These are phyloP conservation scores for Stylosanthes scabra DNA, from an alignment of 331 rosid genomes.

Conservation along the genomic window DNA sequence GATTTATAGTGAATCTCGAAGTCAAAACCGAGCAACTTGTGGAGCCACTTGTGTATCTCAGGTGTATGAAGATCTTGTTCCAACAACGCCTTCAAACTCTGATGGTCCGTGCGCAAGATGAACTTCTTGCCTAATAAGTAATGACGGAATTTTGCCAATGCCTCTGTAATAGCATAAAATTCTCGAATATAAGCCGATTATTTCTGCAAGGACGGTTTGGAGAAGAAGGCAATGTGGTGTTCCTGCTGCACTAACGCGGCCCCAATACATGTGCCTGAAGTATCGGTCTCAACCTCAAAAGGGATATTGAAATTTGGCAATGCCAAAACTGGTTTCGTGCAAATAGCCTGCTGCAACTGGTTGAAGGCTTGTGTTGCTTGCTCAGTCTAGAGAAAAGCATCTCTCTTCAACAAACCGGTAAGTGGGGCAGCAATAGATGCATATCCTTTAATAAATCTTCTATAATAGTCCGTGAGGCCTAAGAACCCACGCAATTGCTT, in stretches of 20 bases:
- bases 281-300: not conserved
- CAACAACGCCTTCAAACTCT: not conserved
- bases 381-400: too few relatives aligned
- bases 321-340: not conserved
- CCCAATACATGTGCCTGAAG: not conserved
- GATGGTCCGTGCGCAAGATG: not conserved
- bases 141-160: not conserved
- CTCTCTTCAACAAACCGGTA: too few relatives aligned
- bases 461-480: too few relatives aligned
- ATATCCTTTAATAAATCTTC: too few relatives aligned
- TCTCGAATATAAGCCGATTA: not conserved
- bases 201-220: not conserved
- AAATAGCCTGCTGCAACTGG: not conserved
- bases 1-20: too few relatives aligned
- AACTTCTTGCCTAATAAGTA: not conserved
- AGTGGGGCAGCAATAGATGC: too few relatives aligned
- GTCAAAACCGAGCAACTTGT: not conserved
- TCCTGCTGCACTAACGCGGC: not conserved
- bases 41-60: not conserved
- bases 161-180: not conserved
- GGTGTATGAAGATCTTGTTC: not conserved
- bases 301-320: not conserved
- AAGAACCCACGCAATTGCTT: too few relatives aligned
- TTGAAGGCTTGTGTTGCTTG: not conserved
- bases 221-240: not conserved